Conservation (phyloP, 495 filamentous ascomycete genomes). For the Podospora pseudocomata region DNA sequence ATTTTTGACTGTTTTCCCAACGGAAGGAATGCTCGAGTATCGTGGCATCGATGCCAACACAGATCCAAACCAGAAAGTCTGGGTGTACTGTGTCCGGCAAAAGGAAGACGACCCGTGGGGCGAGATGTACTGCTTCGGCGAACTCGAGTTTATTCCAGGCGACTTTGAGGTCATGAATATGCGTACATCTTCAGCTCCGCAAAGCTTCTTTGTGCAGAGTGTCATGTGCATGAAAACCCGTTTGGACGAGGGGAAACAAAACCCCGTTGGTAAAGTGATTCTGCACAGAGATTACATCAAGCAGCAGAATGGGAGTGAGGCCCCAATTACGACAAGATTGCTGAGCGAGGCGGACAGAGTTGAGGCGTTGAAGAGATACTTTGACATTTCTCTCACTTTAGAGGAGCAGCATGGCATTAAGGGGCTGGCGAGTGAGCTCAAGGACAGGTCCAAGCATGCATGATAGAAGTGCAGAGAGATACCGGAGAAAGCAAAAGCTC, state of each 20-base stretch:
- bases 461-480: neutral
- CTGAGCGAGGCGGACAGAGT: constrained; percentile 51
- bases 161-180: constrained; percentile 62
- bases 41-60: constrained; percentile 28
- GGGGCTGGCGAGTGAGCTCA: constrained; percentile 48
- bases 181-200: constrained; percentile 36
- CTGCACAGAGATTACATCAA: constrained; percentile 58
- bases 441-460: constrained; percentile 9
- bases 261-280: constrained; percentile 40
- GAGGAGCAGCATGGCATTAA: constrained; percentile 54
- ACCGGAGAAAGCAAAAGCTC: no score
- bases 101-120: constrained; percentile 28
- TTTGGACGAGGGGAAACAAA: constrained; percentile 34
- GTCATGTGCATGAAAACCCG: constrained; percentile 40
- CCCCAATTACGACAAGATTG: constrained; percentile 46
- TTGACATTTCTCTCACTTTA: constrained; percentile 49
- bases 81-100: constrained; percentile 42
- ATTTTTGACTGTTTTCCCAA: constrained; percentile 13
- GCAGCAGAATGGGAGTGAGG: constrained; percentile 48
- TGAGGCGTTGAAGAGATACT: constrained; percentile 51
- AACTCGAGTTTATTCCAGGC: constrained; percentile 40
- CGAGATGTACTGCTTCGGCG: constrained; percentile 41
- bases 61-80: constrained; percentile 32
- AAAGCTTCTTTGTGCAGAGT: constrained; percentile 42
- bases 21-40: constrained; percentile 25